These are phyloP conservation scores for Ascochyta koolunga DNA, from an alignment of 2,329 filamentous ascomycete genomes.

Conservation along the genomic window DNA sequence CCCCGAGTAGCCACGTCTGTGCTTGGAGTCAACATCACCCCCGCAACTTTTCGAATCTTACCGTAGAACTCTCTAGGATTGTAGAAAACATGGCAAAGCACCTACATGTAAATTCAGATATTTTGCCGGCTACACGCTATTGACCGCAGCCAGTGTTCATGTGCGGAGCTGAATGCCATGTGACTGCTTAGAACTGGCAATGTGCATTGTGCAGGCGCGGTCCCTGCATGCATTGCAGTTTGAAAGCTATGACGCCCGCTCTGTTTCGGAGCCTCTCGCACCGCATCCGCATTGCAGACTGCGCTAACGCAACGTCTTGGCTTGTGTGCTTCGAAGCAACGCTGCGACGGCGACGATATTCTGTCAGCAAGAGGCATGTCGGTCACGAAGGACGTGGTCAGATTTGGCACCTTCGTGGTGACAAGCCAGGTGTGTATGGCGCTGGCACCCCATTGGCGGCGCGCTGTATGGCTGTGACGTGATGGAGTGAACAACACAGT, in stretches of 20 bases:
- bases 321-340: slow-evolving; percentile 4
- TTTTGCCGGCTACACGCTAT: too few relatives aligned
- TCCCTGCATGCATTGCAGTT: slow-evolving; percentile 6
- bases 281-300: slow-evolving; percentile 10
- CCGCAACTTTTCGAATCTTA: too few relatives aligned
- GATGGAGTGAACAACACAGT: slow-evolving; percentile 6
- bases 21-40: too few relatives aligned
- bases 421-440: slow-evolving; percentile 49
- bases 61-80: too few relatives aligned
- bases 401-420: slow-evolving; percentile 53
- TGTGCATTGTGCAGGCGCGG: too few relatives aligned
- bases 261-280: slow-evolving; percentile 11
- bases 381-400: slow-evolving; percentile 49
- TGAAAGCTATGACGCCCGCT: not conserved
- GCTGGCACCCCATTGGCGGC: slow-evolving; percentile 11
- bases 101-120: too few relatives aligned
- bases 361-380: slow-evolving; percentile 35
- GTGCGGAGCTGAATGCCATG: too few relatives aligned
- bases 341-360: slow-evolving; percentile 12
- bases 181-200: slow-evolving; percentile 9
- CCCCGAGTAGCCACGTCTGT: too few relatives aligned
- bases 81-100: too few relatives aligned
- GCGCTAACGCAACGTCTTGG: slow-evolving; percentile 12
- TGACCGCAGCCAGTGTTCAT: too few relatives aligned
- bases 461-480: slow-evolving; percentile 10